phyloP scores from a whole-genome alignment of 768 basidiomycete species.

The Lyophyllum shimeji region DNA sequence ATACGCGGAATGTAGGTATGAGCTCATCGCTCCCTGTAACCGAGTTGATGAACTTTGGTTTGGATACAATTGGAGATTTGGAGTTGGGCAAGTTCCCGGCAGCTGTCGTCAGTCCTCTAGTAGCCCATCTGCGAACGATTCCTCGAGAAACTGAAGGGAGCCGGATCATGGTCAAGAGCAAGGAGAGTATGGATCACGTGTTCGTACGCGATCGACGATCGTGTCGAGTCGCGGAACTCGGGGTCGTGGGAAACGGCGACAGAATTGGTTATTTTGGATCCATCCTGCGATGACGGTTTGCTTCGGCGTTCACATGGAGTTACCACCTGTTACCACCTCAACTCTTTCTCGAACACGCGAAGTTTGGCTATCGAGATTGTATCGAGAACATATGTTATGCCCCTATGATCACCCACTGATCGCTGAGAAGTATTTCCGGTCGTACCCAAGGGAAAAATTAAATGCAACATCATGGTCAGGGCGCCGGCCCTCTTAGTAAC shows the following conservation, averaged over 20 bases:
- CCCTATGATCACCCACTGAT: not conserved
- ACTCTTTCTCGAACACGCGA: no score
- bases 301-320: no score
- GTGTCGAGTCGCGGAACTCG: slow-evolving; percentile 9
- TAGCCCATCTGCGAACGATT: slow-evolving; percentile 15
- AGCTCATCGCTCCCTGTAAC: slow-evolving; percentile 57
- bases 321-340: no score
- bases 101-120: slow-evolving; percentile 18
- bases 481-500: not conserved
- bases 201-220: slow-evolving; percentile 1
- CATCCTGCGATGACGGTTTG: not conserved
- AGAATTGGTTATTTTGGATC: not conserved
- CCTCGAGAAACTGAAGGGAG: slow-evolving; percentile 19
- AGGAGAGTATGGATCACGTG: slow-evolving; percentile 21
- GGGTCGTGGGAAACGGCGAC: not conserved
- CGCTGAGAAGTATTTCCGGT: not conserved
- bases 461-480: not conserved
- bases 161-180: slow-evolving; percentile 27
- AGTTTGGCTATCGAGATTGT: not conserved
- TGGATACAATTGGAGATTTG: slow-evolving; percentile 63
- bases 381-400: not conserved
- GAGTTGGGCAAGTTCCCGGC: slow-evolving; percentile 38
- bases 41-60: slow-evolving; percentile 79
- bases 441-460: not conserved
- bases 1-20: slow-evolving; percentile 84